A percentile compares a stretch with the other conserved stretches of the same genome.
phyloP scores from a whole-genome alignment of 148 eudicot genomes.

The Heliosperma pusillum region DNA sequence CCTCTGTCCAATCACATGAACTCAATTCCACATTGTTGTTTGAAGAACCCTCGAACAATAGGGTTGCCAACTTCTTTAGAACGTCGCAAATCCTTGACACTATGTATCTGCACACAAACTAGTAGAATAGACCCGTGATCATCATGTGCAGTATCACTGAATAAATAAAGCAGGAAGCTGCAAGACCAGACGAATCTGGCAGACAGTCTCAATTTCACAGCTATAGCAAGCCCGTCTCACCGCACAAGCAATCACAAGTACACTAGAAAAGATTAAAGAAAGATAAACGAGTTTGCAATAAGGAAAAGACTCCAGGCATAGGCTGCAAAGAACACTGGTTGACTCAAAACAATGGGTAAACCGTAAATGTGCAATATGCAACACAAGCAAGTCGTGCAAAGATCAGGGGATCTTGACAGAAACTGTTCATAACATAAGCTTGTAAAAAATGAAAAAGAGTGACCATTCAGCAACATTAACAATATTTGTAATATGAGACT shows the following conservation, averaged over 20 bases:
- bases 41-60: slow-evolving; percentile 35
- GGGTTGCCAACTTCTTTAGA: slow-evolving; percentile 44
- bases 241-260: background rate
- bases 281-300: background rate
- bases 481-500: background rate
- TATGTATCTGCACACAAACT: slow-evolving; percentile 84
- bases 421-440: background rate
- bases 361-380: background rate
- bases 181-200: too few relatives aligned
- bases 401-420: background rate
- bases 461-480: background rate
- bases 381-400: background rate
- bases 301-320: background rate
- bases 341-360: background rate
- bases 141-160: slow-evolving; percentile 14
- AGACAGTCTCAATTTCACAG: too few relatives aligned
- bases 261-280: background rate
- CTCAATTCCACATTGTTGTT: slow-evolving; percentile 35
- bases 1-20: slow-evolving; percentile 55
- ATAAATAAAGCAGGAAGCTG: slow-evolving; percentile 11
- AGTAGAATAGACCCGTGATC: slow-evolving; percentile 37
- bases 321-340: background rate
- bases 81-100: slow-evolving; percentile 52
- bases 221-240: too few relatives aligned
- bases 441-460: background rate